Evolutionary conservation across 331 rosid species (phyloP).

Genomic region (Saraca asoca): DNA sequence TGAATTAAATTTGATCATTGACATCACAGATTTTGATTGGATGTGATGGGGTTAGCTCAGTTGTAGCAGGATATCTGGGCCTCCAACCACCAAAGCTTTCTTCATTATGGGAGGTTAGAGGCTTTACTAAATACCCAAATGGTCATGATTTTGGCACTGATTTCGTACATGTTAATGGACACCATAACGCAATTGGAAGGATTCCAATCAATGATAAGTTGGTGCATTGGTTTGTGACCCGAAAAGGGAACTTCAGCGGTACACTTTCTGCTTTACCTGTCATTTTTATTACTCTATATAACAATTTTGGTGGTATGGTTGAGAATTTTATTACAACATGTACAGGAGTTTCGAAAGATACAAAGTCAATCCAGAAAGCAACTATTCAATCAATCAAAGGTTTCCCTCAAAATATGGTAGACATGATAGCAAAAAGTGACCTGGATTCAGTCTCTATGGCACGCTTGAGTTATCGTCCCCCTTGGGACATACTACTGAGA

Average conservation of each 20-base stretch:
- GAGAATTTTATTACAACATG: too few species aligned
- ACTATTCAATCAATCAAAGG: neutral
- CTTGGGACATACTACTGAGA: conserved; percentile 22
- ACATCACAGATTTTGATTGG: conserved; percentile 38
- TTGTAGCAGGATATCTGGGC: conserved; percentile 31
- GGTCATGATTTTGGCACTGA: conserved; percentile 24
- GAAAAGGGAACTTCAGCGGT: conserved; percentile 17
- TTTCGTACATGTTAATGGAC: neutral
- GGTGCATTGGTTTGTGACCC: conserved; percentile 35
- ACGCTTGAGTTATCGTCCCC: conserved; percentile 18
- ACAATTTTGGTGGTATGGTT: too few species aligned
- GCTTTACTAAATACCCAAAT: conserved; percentile 30
- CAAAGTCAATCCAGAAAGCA: conserved; percentile 17
- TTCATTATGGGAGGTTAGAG: conserved; percentile 19
- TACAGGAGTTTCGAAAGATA: conserved; percentile 7
- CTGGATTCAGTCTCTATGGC: conserved; percentile 16
- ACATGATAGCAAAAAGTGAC: conserved; percentile 34
- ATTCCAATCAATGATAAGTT: conserved; percentile 25
- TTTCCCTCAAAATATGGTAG: conserved; percentile 27
- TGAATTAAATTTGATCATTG: neutral
- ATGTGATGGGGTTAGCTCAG: conserved; percentile 43
- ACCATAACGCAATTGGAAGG: conserved; percentile 18
- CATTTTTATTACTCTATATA: too few species aligned
- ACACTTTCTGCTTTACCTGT: neutral
- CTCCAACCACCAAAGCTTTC: conserved; percentile 24